Evolutionary conservation across 2,329 filamentous ascomycete genomes (phyloP).

Genomic region (Herpotrichia juniperi): DNA sequence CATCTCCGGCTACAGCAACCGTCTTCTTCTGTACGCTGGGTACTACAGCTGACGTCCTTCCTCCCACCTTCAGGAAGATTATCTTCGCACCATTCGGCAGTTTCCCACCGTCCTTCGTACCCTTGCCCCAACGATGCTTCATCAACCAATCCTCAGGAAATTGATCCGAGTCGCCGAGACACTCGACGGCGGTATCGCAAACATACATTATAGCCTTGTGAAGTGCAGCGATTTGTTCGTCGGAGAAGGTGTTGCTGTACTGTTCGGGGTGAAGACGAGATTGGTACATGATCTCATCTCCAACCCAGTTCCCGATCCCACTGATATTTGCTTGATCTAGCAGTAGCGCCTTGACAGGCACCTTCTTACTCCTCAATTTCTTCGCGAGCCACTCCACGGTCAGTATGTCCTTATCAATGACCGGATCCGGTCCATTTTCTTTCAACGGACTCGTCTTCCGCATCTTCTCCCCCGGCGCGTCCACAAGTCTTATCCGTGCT

Average conservation of each 20-base stretch:
- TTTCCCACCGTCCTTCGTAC: slow-evolving; percentile 71
- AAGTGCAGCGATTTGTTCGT: slow-evolving; percentile 72
- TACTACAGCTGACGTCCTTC: slow-evolving; percentile 88
- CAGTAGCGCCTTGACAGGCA: slow-evolving; percentile 87
- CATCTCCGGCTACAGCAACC: slow-evolving; percentile 61
- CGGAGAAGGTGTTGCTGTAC: slow-evolving; percentile 81
- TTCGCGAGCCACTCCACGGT: slow-evolving; percentile 76
- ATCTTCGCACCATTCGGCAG: slow-evolving; percentile 87
- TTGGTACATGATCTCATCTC: slow-evolving; percentile 91
- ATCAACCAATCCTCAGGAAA: slow-evolving; percentile 89
- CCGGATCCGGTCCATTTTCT: slow-evolving; percentile 93
- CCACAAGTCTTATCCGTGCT: slow-evolving; percentile 78
- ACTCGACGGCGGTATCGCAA: slow-evolving; percentile 78
- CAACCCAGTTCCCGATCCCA: slow-evolving; percentile 97
- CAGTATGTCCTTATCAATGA: slow-evolving; percentile 78
- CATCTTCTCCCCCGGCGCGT: slow-evolving; percentile 79
- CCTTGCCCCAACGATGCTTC: slow-evolving; percentile 87
- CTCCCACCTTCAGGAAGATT: slow-evolving; percentile 85
- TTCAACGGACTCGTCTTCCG: slow-evolving; percentile 77
- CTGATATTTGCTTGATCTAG: slow-evolving; percentile 88
- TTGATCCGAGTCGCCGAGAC: slow-evolving; percentile 78
- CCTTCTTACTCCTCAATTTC: slow-evolving; percentile 75
- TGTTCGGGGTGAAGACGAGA: slow-evolving; percentile 90
- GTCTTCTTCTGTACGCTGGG: slow-evolving; percentile 87
- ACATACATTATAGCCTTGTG: slow-evolving; percentile 78